Evolutionary conservation across 495 filamentous ascomycete species (phyloP), one percentile per base, ranked within the genome.

Genomic region (Hyaloscypha variabilis): DNA sequence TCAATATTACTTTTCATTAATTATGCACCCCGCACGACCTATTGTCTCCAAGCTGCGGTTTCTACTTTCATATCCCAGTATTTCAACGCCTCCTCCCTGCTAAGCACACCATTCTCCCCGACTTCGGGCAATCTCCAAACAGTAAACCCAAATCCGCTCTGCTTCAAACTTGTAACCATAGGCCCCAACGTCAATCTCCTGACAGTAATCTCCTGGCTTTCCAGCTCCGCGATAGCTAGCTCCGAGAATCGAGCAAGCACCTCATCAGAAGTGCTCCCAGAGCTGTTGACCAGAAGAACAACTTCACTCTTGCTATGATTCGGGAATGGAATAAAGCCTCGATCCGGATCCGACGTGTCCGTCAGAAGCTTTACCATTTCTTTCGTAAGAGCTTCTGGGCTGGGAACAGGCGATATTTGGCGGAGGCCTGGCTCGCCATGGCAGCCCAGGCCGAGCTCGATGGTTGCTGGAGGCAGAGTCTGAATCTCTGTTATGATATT

Each of bases 341-440:
- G 73, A 63, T 85, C 80, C 0, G 79, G 69, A 52, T 88, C 86
- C 6, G 73, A 75, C 53, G 82, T 80, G 65, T 88, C 81, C 52
- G 87, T 71, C 63, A 80, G 78, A 64, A 85, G 83, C 26, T 68
- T 78, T 23, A 88, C 74, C 66, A 87, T 82, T 58, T 83, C 74
- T 65, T 79, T 76, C 31, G 86, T 81, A 34, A 87, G 74, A 0
- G 82, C 84, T 54, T 84, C 76, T 10, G 81, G 77, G 2, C 78
- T 76, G 0, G 85, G 85, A 23, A 81, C 78, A 0, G 86, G 86
- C 0, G 79, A 77, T 46, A 87, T 74, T 69, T 82, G 82, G 66
- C 75, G 75, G 69, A 86, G 80, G 29, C 83, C 80, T 1, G 86
- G 86, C 71, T 88, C 86, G 69, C 87, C 87, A 66, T 88, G 86